Evolutionary conservation across 257 asterid genomes (phyloP), one percentile per base, ranked within the genome.

Genomic region (Capsicum pubescens): DNA sequence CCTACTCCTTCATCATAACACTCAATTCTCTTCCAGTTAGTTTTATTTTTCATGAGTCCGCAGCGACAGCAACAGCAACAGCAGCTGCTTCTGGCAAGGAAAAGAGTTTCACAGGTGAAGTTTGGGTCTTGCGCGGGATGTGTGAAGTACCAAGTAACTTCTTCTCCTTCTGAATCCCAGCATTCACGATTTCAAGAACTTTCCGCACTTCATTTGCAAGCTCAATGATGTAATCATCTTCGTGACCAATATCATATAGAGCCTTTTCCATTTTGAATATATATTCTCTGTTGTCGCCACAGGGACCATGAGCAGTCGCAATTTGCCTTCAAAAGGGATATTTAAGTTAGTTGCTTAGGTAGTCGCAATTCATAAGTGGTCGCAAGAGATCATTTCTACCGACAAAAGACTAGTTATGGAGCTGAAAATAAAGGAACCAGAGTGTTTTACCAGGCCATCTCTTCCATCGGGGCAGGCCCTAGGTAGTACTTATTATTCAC

Each of bases 391-490:
- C 14, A 52, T 52, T 52, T 52, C 15, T 42, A 26, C 16, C 16
- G 61, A 80, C 19, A 26, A 42, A 9, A 46, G 15, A 95, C 97
- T 97, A 77, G 46, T 50, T 2, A 13, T 63, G 39, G 55, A 78
- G 46, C 55, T 44, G 17, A 46, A 60, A 19, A 19, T 50, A 1
- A 7, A 26, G 61, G 46, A 46, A 44, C 8, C 19, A 15, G 16
- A 8, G 11, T 48, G 36, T 21, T 64, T 64, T 82, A 82, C 85
- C 78, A 66, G 79, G 85, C 85, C 85, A 82, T 82, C 82, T 89
- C 97, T 81, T 96, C 97, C 91, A 96, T 71, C 0, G 97, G 98
- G 13, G 98, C 98, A 46, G 98, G 98, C 42, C 99, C 99, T 7
- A 96, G 82, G 82, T 96, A 94, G 89, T 96, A 94, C 87, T 94